Evolutionary conservation across 768 basidiomycete species (phyloP).

Genomic region (Kwoniella mangroviensis): DNA sequence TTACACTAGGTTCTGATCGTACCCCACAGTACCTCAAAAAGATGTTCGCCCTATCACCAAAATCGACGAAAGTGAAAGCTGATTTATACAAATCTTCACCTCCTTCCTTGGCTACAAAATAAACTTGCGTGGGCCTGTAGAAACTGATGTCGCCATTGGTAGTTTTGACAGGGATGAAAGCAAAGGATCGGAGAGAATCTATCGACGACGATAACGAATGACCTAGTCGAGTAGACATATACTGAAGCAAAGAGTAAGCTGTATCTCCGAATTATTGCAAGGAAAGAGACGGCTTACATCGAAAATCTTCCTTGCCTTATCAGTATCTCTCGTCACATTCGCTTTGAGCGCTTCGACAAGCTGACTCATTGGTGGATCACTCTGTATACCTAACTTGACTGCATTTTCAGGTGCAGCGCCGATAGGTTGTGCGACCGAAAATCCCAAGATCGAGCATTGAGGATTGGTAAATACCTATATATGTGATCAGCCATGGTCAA

Average conservation of each 20-base stretch:
- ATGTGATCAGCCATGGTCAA: slow-evolving; percentile 5
- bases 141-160: slow-evolving; percentile 31
- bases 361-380: slow-evolving; percentile 69
- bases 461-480: slow-evolving; percentile 73
- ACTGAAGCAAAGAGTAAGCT: slow-evolving; percentile 24
- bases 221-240: slow-evolving; percentile 43
- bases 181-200: slow-evolving; percentile 64
- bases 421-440: slow-evolving; percentile 64
- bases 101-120: slow-evolving; percentile 48
- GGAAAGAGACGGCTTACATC: slow-evolving; percentile 60
- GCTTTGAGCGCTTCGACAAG: slow-evolving; percentile 67
- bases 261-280: background rate
- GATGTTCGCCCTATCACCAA: slow-evolving; percentile 76
- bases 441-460: slow-evolving; percentile 77
- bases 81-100: slow-evolving; percentile 71
- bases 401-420: slow-evolving; percentile 60
- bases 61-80: slow-evolving; percentile 86
- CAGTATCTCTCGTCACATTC: slow-evolving; percentile 66
- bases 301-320: slow-evolving; percentile 70
- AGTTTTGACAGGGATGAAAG: slow-evolving; percentile 68
- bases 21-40: slow-evolving; percentile 89
- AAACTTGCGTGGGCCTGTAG: slow-evolving; percentile 47
- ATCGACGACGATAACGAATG: slow-evolving; percentile 60
- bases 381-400: slow-evolving; percentile 69
- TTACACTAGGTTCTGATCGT: slow-evolving; percentile 80